Base-by-base conservation (phyloP, 768 basidiomycete genomes). In the Pleurotus citrinopileatus region DNA sequence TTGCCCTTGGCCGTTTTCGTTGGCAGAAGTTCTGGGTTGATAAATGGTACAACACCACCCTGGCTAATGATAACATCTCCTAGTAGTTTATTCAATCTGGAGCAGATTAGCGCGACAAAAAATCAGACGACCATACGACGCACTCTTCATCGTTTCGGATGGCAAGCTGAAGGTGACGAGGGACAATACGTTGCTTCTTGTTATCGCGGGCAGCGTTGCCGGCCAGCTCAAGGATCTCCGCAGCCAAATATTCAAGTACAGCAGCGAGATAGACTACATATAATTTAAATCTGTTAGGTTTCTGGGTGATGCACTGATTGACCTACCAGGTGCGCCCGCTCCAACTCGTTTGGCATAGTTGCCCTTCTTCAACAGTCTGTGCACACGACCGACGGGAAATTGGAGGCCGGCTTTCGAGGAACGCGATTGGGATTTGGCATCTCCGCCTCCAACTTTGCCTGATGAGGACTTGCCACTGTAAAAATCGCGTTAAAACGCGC, bases 171-270 rank as follows among this genome's bases (percentile, higher is more conserved):
- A 92, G 67, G 73, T 91, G 87, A 55, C 91, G 83, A 72, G 91
- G 91, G 17, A 87, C 83, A 60, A 93, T 92, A 73, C 89, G 83
- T 57, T 81, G 79, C 76, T 89, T 90, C 75, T 89, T 87, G 75
- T 89, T 84, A 65, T 91, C 87, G 56, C 85, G 81, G 45, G 89
- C 88, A 29, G 84, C 82, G 62, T 83, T 84, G 3, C 91, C 91
- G 52, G 91, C 89, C 42, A 93, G 76, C 69, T 94, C 91, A 50
- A 93, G 80, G 63, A 94, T 84, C 70, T 94, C 92, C 25, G 91
- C 92, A 4, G 84, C 81, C 32, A 94, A 80, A 68, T 94, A 94
- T 70, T 94, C 92, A 23, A 94, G 79, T 52, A 93, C 91, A 48
- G 89, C 89, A 55, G 90, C 85, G 55, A 91, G 81, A 70, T 91